Percentiles rank a stretch among this genome's conserved stretches.
phyloP scores from a whole-genome alignment of 495 filamentous ascomycete genomes.

The Haplographium delicatum region DNA sequence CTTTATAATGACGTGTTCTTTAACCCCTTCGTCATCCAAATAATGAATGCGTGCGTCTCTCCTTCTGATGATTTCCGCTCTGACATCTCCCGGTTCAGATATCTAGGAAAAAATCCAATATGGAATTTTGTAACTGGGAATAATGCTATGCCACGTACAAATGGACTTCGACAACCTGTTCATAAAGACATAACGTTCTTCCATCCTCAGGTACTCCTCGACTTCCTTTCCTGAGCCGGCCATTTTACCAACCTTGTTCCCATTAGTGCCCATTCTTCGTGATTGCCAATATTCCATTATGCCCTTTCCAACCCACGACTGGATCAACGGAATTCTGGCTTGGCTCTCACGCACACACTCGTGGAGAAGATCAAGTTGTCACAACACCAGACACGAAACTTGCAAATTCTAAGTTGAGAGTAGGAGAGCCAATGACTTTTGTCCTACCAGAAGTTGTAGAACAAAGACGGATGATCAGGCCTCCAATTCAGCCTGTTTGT shows the following conservation, averaged over 20 bases:
- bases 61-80: neutral
- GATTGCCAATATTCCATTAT: conserved; percentile 26
- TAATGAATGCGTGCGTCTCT: conserved; percentile 26
- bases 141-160: conserved; percentile 28
- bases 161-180: conserved; percentile 30
- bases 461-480: conserved; percentile 26
- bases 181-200: conserved; percentile 30
- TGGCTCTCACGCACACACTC: conserved; percentile 33
- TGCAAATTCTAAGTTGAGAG: conserved; percentile 20
- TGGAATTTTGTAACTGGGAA: conserved; percentile 34
- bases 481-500: conserved; percentile 34
- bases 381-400: conserved; percentile 20
- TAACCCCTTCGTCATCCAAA: conserved; percentile 31
- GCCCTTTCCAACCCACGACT: conserved; percentile 28
- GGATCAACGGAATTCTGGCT: conserved; percentile 42
- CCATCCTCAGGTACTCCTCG: conserved; percentile 26
- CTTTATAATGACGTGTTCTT: conserved; percentile 34
- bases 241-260: conserved; percentile 8
- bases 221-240: conserved; percentile 3
- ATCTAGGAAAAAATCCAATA: conserved; percentile 26
- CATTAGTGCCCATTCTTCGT: conserved; percentile 29
- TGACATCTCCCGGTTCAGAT: conserved; percentile 13
- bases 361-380: conserved; percentile 24
- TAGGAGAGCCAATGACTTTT: conserved; percentile 20
- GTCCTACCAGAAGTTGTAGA: conserved; percentile 27